These are phyloP conservation scores for Chromosphaera perkinsii DNA, from an alignment of 208 protist species.

Conservation along the genomic window DNA sequence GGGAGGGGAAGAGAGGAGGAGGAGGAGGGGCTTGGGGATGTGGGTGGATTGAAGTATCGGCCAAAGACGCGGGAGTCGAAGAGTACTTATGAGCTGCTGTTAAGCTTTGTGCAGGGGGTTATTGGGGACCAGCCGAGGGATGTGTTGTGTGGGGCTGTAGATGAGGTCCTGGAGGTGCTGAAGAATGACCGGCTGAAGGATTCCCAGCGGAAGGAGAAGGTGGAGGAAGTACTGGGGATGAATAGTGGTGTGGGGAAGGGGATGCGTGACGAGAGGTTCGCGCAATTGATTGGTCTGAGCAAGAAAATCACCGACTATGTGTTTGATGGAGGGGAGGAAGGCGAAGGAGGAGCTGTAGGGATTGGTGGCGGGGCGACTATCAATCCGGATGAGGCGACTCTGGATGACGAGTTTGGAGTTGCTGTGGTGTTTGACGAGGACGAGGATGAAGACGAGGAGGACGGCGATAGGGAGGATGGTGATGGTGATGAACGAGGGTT, in stretches of 20 bases:
- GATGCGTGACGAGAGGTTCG: conserved; percentile 48
- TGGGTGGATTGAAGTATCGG: conserved; percentile 45
- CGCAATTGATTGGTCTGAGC: conserved; percentile 47
- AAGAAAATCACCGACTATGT: conserved; percentile 63
- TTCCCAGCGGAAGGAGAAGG: conserved; percentile 46
- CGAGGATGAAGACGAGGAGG: conserved; percentile 52
- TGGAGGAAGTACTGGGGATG: conserved; percentile 43
- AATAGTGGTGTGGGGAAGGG: neutral
- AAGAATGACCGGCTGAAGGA: conserved; percentile 60
- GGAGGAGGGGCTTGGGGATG: conserved; percentile 3
- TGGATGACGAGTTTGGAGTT: conserved; percentile 64
- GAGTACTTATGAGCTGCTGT: conserved; percentile 58
- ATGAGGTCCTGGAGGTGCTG: conserved; percentile 70
- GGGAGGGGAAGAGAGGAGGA: neutral
- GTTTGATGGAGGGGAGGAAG: conserved; percentile 27
- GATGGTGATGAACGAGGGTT: conserved; percentile 62
- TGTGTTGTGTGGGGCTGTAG: conserved; percentile 65
- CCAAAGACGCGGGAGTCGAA: conserved; percentile 70
- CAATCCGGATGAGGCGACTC: neutral
- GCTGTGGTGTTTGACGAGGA: conserved; percentile 73
- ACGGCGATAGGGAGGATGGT: conserved; percentile 60
- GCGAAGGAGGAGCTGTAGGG: conserved; percentile 32
- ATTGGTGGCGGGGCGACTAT: no score
- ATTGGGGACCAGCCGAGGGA: conserved; percentile 71
- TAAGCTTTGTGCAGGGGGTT: conserved; percentile 54